Base-by-base conservation (phyloP, 495 filamentous ascomycete species). In the Lentithecium fluviatile region DNA sequence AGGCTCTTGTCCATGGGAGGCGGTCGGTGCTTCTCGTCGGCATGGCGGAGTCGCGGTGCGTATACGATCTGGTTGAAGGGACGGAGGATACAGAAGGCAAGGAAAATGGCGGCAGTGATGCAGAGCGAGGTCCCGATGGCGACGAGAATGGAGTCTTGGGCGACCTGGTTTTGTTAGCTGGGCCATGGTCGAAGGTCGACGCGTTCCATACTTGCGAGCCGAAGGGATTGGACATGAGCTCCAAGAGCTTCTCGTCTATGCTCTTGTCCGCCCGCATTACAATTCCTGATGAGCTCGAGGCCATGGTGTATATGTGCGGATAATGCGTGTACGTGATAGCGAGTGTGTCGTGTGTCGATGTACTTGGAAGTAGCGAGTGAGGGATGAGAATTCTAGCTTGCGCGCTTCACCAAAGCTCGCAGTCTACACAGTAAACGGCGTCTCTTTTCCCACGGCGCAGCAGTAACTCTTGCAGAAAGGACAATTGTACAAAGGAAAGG, bases 11-110 rank as follows among this genome's bases (percentile, higher is more conserved):
- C 90, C 62, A 97, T 81, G 19, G 84, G 83, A n/a, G 94, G 94
- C n/a, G 94, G 94, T 21, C 88, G 80, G 78, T 96, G 91, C 77
- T 90, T 93, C 60, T 88, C 83, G 71, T 98, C 91, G 64, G 89
- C 90, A 79, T 96, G 86, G 68, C 94, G 95, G 61, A 95, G 79
- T 67, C 96, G 95, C 37, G 94, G 94, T 4, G 95, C 92, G 73
- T 98, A 98, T 42, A 97, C 91, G 64, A 90, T 78, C 42, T 83
- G 85, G 70, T 97, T 91, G 71, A 90, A 90, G 4, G 95, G 94
- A 61, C 95, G 88, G 46, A 98, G 79, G 57, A 95, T 76, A 68
- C 88, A 96, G 80, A 97, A 98, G 67, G 83, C 74, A 54, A 95
- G 65, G 53, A 88, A 81, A 62, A 96, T 86, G 58, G 85, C 53